A percentile compares a stretch with the other conserved stretches of the same genome.
Conservation (phyloP, 2,329 filamentous ascomycete genomes). For the Fusarium palustre region DNA sequence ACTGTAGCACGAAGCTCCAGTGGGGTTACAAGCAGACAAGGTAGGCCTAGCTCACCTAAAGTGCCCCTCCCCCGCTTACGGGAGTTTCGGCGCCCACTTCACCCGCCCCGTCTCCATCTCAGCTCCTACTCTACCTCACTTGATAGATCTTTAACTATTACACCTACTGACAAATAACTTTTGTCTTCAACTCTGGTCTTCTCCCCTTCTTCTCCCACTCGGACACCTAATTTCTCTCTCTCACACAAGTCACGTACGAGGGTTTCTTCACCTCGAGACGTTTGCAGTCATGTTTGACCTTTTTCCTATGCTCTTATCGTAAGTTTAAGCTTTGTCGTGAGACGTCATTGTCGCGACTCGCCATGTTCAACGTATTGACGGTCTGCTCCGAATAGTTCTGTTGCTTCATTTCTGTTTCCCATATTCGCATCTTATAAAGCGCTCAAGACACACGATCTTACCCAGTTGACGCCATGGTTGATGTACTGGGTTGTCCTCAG, state of each 20-base stretch:
- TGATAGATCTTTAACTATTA: slow-evolving; percentile 12
- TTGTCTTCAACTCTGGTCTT: neutral
- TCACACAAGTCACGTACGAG: slow-evolving; percentile 1
- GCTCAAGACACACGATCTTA: slow-evolving; percentile 89
- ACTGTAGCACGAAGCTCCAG: neutral
- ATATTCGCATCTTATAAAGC: slow-evolving; percentile 99
- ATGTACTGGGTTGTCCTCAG: slow-evolving; percentile 99
- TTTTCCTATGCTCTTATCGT: slow-evolving; percentile 82
- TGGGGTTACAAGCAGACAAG: too few species aligned
- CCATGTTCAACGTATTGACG: slow-evolving; percentile 26
- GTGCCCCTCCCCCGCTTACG: slow-evolving; percentile 39
- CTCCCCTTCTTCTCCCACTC: neutral
- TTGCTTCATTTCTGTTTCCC: slow-evolving; percentile 91
- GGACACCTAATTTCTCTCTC: neutral
- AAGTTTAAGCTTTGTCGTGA: slow-evolving; percentile 54
- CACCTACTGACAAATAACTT: neutral
- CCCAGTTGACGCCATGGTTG: slow-evolving; percentile 93
- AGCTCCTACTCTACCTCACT: slow-evolving; percentile 7
- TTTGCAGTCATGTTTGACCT: slow-evolving; percentile 76
- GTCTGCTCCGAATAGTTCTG: slow-evolving; percentile 67
- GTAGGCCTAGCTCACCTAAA: neutral
- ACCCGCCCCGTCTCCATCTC: slow-evolving; percentile 10
- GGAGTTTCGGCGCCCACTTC: slow-evolving; percentile 39
- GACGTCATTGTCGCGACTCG: slow-evolving; percentile 32
- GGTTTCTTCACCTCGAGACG: slow-evolving; percentile 12